These are phyloP conservation scores for Cadophora sp. DNA, from an alignment of 2,329 filamentous ascomycete genomes.

Conservation along the genomic window DNA sequence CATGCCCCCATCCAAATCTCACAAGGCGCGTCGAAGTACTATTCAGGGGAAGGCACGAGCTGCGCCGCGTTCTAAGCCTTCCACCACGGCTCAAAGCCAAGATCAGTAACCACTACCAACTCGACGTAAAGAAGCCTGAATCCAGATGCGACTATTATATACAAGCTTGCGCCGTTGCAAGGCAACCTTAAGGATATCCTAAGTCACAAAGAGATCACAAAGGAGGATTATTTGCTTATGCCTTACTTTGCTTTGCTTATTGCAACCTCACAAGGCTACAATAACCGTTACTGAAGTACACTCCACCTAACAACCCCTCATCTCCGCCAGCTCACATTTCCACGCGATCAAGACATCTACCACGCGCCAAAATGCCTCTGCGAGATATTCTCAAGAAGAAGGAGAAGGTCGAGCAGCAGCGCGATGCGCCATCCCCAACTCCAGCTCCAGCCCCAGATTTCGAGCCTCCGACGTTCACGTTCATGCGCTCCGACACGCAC, in stretches of 20 bases:
- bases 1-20: background rate
- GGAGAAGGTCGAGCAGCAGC: slow-evolving; percentile 54
- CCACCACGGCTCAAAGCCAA: slow-evolving; percentile 24
- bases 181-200: slow-evolving; percentile 35
- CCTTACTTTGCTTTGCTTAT: background rate
- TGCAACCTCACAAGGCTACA: slow-evolving; percentile 28
- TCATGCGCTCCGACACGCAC: slow-evolving; percentile 85
- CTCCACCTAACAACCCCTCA: slow-evolving; percentile 15
- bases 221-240: slow-evolving; percentile 23
- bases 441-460: slow-evolving; percentile 42
- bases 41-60: slow-evolving; percentile 17
- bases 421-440: slow-evolving; percentile 30
- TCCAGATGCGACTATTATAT: slow-evolving; percentile 14
- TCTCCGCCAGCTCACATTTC: slow-evolving; percentile 1
- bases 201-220: slow-evolving; percentile 19
- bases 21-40: slow-evolving; percentile 14
- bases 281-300: background rate
- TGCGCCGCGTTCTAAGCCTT: slow-evolving; percentile 35
- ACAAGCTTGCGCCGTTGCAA: slow-evolving; percentile 32
- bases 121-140: slow-evolving; percentile 4
- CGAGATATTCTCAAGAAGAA: slow-evolving; percentile 69
- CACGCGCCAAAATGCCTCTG: slow-evolving; percentile 58
- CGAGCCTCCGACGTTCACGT: slow-evolving; percentile 66
- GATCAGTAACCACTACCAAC: slow-evolving; percentile 33
- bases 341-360: background rate